Evolutionary conservation across 805 yeast genomes (phyloP), one percentile per base, ranked within the genome.

Genomic region (Kodamaea kakaduensis): DNA sequence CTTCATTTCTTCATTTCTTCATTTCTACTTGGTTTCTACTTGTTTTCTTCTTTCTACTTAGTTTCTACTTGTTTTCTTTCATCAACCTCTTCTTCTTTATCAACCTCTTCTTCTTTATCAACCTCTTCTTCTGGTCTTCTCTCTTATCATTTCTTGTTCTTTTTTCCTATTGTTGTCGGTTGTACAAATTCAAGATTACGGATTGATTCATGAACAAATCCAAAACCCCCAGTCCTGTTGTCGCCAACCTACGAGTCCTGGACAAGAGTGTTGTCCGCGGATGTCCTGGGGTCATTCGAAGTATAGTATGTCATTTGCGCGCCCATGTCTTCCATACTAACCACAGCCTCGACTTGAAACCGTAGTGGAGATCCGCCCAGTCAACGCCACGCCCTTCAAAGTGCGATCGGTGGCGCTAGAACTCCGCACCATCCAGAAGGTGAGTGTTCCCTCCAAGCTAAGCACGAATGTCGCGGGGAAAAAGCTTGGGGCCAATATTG

Each of bases 221-320:
- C 9, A 19, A 26, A 12, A 17, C 30, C 13, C 14, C 37, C 25
- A 26, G n/a, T 25, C 68, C 69, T 5, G 59, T 63, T 13, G 45
- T 54, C 15, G 60, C 56, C 7, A 44, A 58, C 42, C 47, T 79
- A 31, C 73, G 71, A 35, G 74, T 81, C 3, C 67, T 77, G 24
- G 73, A 71, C 31, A 61, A 65, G 18, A 64, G 76, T n/a, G 58
- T 75, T 0, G 75, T 80, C 2, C 59, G 69, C 32, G 87, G 87
- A 3, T 77, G 83, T 54, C 85, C 86, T 0, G 87, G 87, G 0
- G 76, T 80, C 1, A 76, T 81, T 1, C 69, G 77, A 34, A 77
- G 71, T 28, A 50, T 66, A 18, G 62, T 54, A 52, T 24, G 61
- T 55, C 16, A n/a, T n/a, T n/a, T n/a, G n/a, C n/a, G n/a, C n/a